phyloP scores from a whole-genome alignment of 2,329 filamentous ascomycete species.

The Ceratocystis albifundus region DNA sequence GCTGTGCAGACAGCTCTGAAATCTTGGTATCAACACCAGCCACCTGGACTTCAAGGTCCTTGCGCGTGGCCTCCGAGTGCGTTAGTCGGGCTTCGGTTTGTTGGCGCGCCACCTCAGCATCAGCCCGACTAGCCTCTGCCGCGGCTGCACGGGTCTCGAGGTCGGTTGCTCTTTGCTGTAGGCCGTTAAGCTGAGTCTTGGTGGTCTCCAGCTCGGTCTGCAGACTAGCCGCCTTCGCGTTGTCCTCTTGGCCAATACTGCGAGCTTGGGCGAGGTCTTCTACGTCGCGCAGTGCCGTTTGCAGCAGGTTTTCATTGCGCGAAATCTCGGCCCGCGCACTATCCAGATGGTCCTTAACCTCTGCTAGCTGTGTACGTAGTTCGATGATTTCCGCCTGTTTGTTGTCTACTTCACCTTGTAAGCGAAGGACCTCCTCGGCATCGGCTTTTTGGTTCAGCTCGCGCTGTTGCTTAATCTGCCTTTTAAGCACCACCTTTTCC shows the following conservation, averaged over 20 bases:
- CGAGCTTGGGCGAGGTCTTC: conserved; percentile 25
- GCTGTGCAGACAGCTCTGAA: conserved; percentile 31
- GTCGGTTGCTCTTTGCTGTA: conserved; percentile 31
- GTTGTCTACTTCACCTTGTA: conserved; percentile 22
- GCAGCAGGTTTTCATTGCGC: conserved; percentile 28
- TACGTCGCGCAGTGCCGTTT: conserved; percentile 24
- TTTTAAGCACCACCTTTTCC: conserved; percentile 77
- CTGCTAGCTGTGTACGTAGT: conserved; percentile 22
- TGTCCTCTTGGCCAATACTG: conserved; percentile 22
- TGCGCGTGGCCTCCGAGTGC: conserved; percentile 19
- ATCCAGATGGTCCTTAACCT: conserved; percentile 24
- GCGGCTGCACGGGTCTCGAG: conserved; percentile 21
- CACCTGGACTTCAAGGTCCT: conserved; percentile 25
- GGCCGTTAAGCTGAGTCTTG: conserved; percentile 30
- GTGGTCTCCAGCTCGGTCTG: conserved; percentile 36
- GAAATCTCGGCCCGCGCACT: conserved; percentile 22
- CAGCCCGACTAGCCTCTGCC: conserved; percentile 20
- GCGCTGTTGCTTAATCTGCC: conserved; percentile 90
- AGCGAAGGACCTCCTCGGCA: conserved; percentile 45
- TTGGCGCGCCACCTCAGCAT: conserved; percentile 24
- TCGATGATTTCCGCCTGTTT: conserved; percentile 24
- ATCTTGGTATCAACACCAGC: conserved; percentile 29
- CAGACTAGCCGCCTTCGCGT: conserved; percentile 27
- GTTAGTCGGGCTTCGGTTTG: conserved; percentile 20
- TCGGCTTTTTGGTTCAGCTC: conserved; percentile 85